Evolutionary conservation across 805 yeast genomes (phyloP), one percentile per base, ranked within the genome.

Genomic region (Spathaspora girioi): DNA sequence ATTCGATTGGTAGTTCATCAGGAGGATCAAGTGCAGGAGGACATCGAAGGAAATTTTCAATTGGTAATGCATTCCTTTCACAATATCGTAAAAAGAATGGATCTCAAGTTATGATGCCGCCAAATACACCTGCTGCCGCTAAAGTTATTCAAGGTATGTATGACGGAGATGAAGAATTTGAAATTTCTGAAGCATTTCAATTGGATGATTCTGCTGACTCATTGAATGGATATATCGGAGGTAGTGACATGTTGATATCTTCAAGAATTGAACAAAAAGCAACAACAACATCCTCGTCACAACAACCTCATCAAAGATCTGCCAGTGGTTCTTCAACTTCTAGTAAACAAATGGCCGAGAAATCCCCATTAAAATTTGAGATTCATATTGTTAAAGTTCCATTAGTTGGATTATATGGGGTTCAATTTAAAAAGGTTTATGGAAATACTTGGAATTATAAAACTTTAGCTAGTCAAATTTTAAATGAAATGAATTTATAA

Each of bases 361-460:
- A 65, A 52, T 67, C 75, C 12, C 96, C 96, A 17, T 77, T 93
- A 62, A 84, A 87, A 62, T 92, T 92, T 68, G 97, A 93, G 65
- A 88, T 93, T 55, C 91, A 88, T 65, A 84, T 92, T 56, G 97
- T 92, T 41, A 91, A 91, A 65, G 96, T 92, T 46, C 96, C 97
- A 45, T 78, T 92, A 57, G 87, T 92, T 50, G 90, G 96, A 4
- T 75, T 93, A 53, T 91, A 87, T 57, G 98, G 98, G 68, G 92
- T 92, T 46, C 97, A 93, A 67, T 91, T 92, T 75, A 93, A 93
- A 77, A 92, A 92, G 66, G 79, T 92, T 29, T 79, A 88, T 52
- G 98, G 98, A 62, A 91, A 93, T 66, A 89, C 97, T 1, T 92
- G 97, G 97, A 82, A 87, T 71, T 92, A 92, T 71, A 92, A 93